Base-by-base conservation (phyloP, 768 basidiomycete genomes). In the Myochromella boudieri region DNA sequence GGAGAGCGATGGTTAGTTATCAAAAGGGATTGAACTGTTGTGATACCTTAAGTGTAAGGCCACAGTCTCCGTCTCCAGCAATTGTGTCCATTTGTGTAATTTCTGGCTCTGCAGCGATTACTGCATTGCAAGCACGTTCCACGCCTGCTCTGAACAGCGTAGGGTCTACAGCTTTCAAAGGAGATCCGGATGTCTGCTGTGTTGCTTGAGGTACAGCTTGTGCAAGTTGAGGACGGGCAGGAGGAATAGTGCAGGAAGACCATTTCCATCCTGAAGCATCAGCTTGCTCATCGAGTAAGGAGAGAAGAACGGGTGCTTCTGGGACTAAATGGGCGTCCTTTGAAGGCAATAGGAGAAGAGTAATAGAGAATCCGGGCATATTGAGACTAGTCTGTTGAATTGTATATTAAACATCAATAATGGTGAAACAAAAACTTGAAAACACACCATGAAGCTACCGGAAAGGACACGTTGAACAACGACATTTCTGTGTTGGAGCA, bases 11-110 rank as follows among this genome's bases (percentile, higher is more conserved):
- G 18, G n/a, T n/a, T n/a, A n/a, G n/a, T n/a, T n/a, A n/a, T n/a
- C n/a, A n/a, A n/a, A n/a, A n/a, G n/a, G n/a, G n/a, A n/a, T n/a
- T n/a, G n/a, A n/a, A n/a, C n/a, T n/a, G n/a, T n/a, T n/a, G n/a
- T 31, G 45, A 14, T 47, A 73, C 74, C 68, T 78, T 77, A 27
- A 80, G 64, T 7, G 77, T 78, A 8, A 78, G 66, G 9, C 78
- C 78, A 47, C 76, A 78, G 53, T 80, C 78, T 4, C 95, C 95
- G 60, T 98, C 95, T 21, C 95, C 95, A 2, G 91, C 89, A 43
- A 97, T 85, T 47, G 79, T 85, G 63, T 99, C 95, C 82, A 91
- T 87, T 15, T 77, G 68, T 11, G 95, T 97, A 51, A 99, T 92
- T 54, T 94, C 92, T 1, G 87, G 82, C 63, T 97, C 95, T 6